Base-by-base conservation (phyloP, 805 yeast species). In the Vanderwaltozyma verrucispora region DNA sequence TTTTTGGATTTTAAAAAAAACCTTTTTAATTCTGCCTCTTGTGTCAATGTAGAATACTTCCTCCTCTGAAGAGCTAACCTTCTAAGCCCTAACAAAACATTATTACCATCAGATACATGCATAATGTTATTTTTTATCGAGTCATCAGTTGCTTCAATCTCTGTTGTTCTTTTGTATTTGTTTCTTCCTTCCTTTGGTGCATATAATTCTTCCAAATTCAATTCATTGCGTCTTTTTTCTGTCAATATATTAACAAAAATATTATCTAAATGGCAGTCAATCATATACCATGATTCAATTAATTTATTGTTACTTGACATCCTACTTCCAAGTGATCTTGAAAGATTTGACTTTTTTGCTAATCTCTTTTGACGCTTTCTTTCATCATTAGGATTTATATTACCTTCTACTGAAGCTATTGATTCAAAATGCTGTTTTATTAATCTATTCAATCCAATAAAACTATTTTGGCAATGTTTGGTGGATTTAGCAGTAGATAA, bases 211-310 rank as follows among this genome's bases (percentile, higher is more conserved):
- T 86, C 95, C 52, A 88, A 66, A 49, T 83, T 75, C 45, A 89
- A 61, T 40, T 73, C 77, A 14, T 58, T 54, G 41, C 96, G 67
- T 56, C 89, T 73, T 29, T 75, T 77, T 4, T 68, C 66, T 0
- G 95, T 84, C 50, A 88, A 60, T 14, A 88, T 59, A 58, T 88
- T 95, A 24, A 88, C 69, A 38, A 67, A 72, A 3, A 86, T 71
- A 28, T 75, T 74, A 42, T 78, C 80, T 2, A 72, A 59, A 20
- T 68, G 65, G 34, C 85, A 71, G 48, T 85, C 86, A 33, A 87
- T 65, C 72, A 84, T 75, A 17, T 84, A 75, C 97, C 97, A 88
- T 19, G 83, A 72, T 48, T 85, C 86, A 4, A 60, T 30, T 3
- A 11, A 21, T 8, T 4, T 10, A 3, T n/a, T 13, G 3, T 15